Evolutionary conservation across 352 stramenopile genomes (phyloP).

Genomic region (Globisporangium yorkense): DNA sequence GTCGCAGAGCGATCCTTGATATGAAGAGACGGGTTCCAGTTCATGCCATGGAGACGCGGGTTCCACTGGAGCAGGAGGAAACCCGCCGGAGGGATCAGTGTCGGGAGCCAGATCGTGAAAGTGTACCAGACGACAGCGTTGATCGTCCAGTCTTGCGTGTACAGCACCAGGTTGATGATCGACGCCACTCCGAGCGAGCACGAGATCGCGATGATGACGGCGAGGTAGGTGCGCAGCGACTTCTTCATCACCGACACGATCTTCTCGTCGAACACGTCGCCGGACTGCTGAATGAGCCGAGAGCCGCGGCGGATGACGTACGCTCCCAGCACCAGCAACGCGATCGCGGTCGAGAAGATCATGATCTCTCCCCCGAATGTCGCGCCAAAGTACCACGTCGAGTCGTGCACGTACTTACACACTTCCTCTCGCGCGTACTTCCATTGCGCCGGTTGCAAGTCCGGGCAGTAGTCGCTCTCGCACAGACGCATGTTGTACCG

Average conservation of each 20-base stretch:
- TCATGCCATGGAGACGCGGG: conserved; percentile 63
- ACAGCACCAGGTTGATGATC: conserved; percentile 60
- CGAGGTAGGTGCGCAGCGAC: conserved; percentile 72
- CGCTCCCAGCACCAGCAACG: conserved; percentile 55
- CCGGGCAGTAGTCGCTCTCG: conserved; percentile 68
- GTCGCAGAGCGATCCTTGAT: conserved; percentile 35
- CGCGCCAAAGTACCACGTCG: conserved; percentile 52
- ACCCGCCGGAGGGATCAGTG: conserved; percentile 58
- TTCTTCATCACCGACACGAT: conserved; percentile 71
- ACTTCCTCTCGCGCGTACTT: conserved; percentile 60
- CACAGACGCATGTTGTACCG: conserved; percentile 62
- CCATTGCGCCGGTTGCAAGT: conserved; percentile 79
- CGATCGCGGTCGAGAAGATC: conserved; percentile 55
- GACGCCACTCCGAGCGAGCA: conserved; percentile 54
- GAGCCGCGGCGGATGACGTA: conserved; percentile 69
- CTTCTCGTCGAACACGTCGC: conserved; percentile 66
- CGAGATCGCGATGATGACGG: conserved; percentile 69
- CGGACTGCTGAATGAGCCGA: conserved; percentile 66
- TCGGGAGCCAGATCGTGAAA: conserved; percentile 77
- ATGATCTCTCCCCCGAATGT: conserved; percentile 45
- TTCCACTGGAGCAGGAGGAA: conserved; percentile 87
- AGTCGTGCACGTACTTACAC: conserved; percentile 63
- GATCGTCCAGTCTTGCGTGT: conserved; percentile 54
- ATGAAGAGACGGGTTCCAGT: conserved; percentile 54
- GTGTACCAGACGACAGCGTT: conserved; percentile 77